Base-by-base conservation (phyloP, 495 filamentous ascomycete genomes). In the Podospora didyma region DNA sequence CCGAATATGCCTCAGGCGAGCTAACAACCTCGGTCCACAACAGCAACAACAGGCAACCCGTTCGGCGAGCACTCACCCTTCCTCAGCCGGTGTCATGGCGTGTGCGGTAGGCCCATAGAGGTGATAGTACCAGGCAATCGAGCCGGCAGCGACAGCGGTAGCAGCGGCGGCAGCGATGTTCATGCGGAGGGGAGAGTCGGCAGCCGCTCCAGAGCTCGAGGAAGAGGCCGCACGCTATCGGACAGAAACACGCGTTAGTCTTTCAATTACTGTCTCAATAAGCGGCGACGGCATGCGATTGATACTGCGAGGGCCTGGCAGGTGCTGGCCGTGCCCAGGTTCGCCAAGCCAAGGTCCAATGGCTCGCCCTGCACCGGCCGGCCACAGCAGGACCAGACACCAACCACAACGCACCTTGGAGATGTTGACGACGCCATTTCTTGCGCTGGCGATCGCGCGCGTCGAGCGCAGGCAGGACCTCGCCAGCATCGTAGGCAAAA, bases 51-150 rank as follows among this genome's bases (percentile, higher is more conserved):
- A 19, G 47, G 46, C 21, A 51, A 11, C n/a, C 2, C 39, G n/a
- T 42, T 35, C 48, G 46, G 20, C n/a, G 48, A 21, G 21, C 49
- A 87, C 89, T 85, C 75, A 99, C 94, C 94, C 95, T 86, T 99
- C 95, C 82, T 99, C 95, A 70, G 83, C 82, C 60, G 89, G 90
- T 64, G 95, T 94, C 87, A 88, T 87, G 60, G 94, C 95, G 74
- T 91, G 83, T 37, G 88, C 84, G 59, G 86, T 86, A 56, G 87
- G 82, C 63, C 94, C 95, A 77, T 92, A 97, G 63, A 95, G 86
- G 75, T 96, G 89, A 71, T 91, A 94, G 75, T 96, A 97, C 92
- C 90, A 96, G 53, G 87, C 89, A 65, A 94, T 82, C 54, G 92
- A 90, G 71, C 92, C 92, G 71, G 89, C 75, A 62, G 94, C 91